phyloP scores from a whole-genome alignment of 2,329 filamentous ascomycete species.

The Diaporthe amygdali region DNA sequence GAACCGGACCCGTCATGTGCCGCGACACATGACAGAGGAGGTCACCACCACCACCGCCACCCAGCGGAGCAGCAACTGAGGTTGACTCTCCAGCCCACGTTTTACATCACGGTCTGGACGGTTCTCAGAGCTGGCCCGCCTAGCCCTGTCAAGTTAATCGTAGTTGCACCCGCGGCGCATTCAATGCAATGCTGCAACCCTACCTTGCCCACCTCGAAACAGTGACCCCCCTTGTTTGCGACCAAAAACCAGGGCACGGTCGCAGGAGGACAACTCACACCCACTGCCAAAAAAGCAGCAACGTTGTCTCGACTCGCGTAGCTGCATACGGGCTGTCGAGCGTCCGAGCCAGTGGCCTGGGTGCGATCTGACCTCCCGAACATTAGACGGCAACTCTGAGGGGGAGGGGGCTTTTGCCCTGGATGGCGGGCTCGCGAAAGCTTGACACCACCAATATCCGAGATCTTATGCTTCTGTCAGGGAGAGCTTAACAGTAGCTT shows the following conservation, averaged over 20 bases:
- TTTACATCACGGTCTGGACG: background rate
- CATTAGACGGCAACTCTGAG: background rate
- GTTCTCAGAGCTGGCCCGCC: background rate
- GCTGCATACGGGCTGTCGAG: background rate
- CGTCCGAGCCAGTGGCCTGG: background rate
- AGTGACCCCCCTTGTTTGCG: background rate
- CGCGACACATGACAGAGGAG: background rate
- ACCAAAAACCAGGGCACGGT: background rate
- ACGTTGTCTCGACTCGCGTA: background rate
- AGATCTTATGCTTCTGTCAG: background rate
- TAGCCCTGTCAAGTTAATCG: background rate
- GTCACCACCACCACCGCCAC: background rate
- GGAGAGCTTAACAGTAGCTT: background rate
- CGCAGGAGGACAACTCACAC: background rate
- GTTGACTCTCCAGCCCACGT: background rate
- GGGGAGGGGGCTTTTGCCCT: background rate
- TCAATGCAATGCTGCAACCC: constrained; percentile 5
- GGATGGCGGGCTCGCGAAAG: background rate
- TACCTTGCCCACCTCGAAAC: background rate
- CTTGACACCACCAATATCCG: background rate
- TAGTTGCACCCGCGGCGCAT: background rate
- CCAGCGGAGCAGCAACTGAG: background rate
- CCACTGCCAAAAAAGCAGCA: background rate
- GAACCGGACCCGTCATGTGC: background rate
- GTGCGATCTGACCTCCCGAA: background rate